A percentile compares a stretch with the other conserved stretches of the same genome.
Conservation (phyloP, 1,284 basidiomycete species). For the Cryptococcus sp. region DNA sequence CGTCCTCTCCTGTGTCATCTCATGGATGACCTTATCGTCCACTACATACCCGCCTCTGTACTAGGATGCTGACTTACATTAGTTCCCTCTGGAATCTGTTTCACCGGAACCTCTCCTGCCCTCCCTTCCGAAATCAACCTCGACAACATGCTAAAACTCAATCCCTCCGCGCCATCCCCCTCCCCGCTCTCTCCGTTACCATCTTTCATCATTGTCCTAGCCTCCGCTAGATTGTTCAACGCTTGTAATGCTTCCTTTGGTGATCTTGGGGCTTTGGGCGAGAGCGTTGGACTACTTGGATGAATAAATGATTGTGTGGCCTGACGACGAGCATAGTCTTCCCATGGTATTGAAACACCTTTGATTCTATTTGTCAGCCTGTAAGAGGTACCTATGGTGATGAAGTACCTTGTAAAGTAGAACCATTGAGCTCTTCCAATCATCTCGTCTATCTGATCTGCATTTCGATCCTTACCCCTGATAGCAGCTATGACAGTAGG, state of each 20-base stretch:
- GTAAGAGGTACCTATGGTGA: background rate
- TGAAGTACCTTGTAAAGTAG: conserved; percentile 33
- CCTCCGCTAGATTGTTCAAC: conserved; percentile 19
- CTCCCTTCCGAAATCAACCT: conserved; percentile 30
- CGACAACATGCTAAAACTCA: conserved; percentile 25
- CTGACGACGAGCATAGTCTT: background rate
- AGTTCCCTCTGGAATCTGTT: conserved; percentile 28
- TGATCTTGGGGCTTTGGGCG: background rate
- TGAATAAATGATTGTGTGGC: background rate
- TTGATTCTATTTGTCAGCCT: background rate
- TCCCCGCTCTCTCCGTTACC: background rate
- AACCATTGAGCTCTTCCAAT: conserved; percentile 43
- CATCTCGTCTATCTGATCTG: conserved; percentile 37
- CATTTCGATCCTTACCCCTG: conserved; percentile 15
- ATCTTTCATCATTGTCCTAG: conserved; percentile 20
- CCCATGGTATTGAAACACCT: background rate
- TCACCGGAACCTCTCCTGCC: conserved; percentile 27
- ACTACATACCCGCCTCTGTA: too few species aligned
- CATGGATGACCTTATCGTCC: too few species aligned
- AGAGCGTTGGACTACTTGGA: background rate
- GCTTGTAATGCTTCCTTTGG: conserved; percentile 1
- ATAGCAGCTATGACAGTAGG: conserved; percentile 34
- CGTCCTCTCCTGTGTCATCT: too few species aligned
- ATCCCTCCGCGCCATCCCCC: conserved; percentile 7
- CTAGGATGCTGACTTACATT: conserved; percentile 19